Conservation (phyloP, 2,329 filamentous ascomycete species). For the Verticillium nubilum region DNA sequence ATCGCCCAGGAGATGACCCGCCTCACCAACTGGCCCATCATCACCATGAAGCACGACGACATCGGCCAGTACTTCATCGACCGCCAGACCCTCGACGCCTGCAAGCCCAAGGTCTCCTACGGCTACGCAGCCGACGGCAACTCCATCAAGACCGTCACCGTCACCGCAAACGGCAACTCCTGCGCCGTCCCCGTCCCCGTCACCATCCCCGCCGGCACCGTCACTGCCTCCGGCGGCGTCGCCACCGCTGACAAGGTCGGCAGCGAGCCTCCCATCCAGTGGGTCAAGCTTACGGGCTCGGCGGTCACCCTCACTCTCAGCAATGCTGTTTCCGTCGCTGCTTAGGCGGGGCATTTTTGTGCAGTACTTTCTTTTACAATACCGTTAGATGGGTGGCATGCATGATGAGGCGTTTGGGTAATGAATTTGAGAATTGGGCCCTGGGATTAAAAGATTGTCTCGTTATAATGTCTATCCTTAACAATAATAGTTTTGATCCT, state of each 20-base stretch:
- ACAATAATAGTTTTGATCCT: not conserved
- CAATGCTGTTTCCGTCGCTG: not conserved
- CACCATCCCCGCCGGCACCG: slow-evolving; percentile 40
- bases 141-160: slow-evolving; percentile 42
- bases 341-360: not conserved
- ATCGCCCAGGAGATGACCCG: slow-evolving; percentile 47
- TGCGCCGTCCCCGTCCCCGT: slow-evolving; percentile 48
- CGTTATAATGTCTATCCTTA: not conserved
- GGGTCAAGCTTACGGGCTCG: slow-evolving; percentile 38
- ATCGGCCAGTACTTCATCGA: slow-evolving; percentile 44
- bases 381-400: not conserved
- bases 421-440: no score
- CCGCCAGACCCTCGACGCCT: slow-evolving; percentile 46
- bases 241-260: slow-evolving; percentile 45
- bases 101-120: slow-evolving; percentile 43
- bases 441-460: not conserved
- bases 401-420: not conserved
- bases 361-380: not conserved
- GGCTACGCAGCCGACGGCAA: slow-evolving; percentile 32
- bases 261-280: slow-evolving; percentile 45
- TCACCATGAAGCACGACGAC: slow-evolving; percentile 33
- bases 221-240: slow-evolving; percentile 34
- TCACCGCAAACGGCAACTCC: slow-evolving; percentile 41
- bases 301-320: slow-evolving; percentile 33
- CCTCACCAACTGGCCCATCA: slow-evolving; percentile 29